Percentiles rank a stretch among this genome's conserved stretches.
Conservation (phyloP, 2,329 filamentous ascomycete genomes). For the Colletotrichum falcatum region DNA sequence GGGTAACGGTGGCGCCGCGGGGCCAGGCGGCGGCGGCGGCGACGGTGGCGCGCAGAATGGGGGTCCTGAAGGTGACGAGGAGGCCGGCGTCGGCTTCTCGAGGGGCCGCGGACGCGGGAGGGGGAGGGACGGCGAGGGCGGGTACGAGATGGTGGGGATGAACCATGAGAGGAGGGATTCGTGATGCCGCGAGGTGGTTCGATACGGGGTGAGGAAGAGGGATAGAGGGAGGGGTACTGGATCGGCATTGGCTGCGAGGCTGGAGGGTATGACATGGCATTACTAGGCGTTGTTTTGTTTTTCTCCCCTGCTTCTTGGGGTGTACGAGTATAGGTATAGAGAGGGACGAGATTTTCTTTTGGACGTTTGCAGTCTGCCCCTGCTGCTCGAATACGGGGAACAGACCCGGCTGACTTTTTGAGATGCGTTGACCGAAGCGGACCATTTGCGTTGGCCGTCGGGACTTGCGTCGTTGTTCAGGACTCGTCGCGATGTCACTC, state of each 20-base stretch:
- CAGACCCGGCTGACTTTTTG: not conserved
- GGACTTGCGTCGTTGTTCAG: not conserved
- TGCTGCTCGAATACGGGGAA: not conserved
- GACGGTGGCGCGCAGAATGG: slow-evolving; percentile 43
- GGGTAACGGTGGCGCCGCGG: slow-evolving; percentile 43
- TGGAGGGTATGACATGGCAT: slow-evolving; percentile 44
- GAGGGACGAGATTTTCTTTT: not conserved
- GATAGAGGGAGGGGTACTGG: not conserved
- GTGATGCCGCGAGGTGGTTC: not conserved
- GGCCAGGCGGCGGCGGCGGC: slow-evolving; percentile 42
- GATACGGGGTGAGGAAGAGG: not conserved
- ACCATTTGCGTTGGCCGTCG: not conserved
- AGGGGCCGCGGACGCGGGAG: slow-evolving; percentile 64
- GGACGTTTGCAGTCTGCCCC: not conserved
- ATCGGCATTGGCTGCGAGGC: slow-evolving; percentile 2
- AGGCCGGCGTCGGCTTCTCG: slow-evolving; percentile 64
- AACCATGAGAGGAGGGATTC: slow-evolving; percentile 50
- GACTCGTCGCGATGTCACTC: not conserved
- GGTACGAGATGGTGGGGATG: slow-evolving; percentile 75
- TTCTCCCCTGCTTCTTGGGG: slow-evolving; percentile 38
- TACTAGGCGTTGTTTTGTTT: slow-evolving; percentile 48
- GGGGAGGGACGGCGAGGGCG: slow-evolving; percentile 65
- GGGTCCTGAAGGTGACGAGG: slow-evolving; percentile 45
- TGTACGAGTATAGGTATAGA: slow-evolving; percentile 31
- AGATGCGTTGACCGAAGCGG: not conserved